Base-by-base conservation (phyloP, 108 stramenopile genomes). In the Nitzschia inconspicua region DNA sequence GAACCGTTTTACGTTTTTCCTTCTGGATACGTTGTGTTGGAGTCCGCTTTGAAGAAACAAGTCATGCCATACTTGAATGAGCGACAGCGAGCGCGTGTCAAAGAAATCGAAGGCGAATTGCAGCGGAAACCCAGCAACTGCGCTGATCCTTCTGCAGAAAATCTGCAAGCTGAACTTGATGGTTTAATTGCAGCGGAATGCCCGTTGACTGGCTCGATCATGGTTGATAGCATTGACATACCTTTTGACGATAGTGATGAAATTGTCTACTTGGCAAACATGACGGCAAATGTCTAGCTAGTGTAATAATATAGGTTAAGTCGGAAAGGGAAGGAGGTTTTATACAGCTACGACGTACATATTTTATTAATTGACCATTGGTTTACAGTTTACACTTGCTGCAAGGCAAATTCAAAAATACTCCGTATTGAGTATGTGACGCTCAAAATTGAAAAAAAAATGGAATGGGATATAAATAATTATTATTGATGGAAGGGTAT, bases 161-260 rank as follows among this genome's bases (percentile, higher is more conserved):
- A 62, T 40, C 66, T 89, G 14, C 82, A 86, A 48, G 44, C 66
- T 26, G 88, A 94, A 50, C 52, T 87, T n/a, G 87, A 90, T 62
- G 89, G 92, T 9, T 55, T 94, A 44, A 88, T 94, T 63, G 92
- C 88, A 25, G 88, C 88, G 5, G 92, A 94, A 57, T 94, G 92
- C 47, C 92, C 92, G 24, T 65, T 94, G 16, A 92, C 90, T 13
- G 90, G 90, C 8, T 73, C 76, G 0, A 64, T 84, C 1, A 86
- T 92, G 85, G 73, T 92, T 10, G 85, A 92, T 1, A 86, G 85
- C 51, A 92, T 88, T 42, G 83, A 78, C 28, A 53, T 58, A 34
- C 60, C 64, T 6, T 91, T 91, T 55, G 59, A 63, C 22, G 77
- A 70, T 57, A 61, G 70, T 48, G 50, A 52, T 3, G 54, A 66